phyloP scores from a whole-genome alignment of 1,139 yeast genomes.

The Yamadazyma triangularis region DNA sequence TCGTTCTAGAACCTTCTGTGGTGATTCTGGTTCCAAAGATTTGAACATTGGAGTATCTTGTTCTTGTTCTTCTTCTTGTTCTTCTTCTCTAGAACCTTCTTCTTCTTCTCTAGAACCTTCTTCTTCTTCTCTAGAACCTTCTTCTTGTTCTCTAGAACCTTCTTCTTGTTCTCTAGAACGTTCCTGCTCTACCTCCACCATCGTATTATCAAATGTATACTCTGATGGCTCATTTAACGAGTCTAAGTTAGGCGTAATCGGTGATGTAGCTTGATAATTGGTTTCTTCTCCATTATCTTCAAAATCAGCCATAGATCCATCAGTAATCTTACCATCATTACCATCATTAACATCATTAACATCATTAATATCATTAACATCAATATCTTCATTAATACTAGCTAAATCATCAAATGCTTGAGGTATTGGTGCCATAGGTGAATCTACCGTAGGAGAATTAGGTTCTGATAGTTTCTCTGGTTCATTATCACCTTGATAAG shows the following conservation, averaged over 20 bases:
- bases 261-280: neutral
- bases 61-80: constrained; percentile 3
- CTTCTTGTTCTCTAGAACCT: too few relatives aligned
- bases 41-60: constrained; percentile 16
- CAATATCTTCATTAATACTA: neutral
- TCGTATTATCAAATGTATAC: constrained; percentile 2
- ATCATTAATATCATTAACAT: too few relatives aligned
- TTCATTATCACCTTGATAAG: too few relatives aligned
- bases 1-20: constrained; percentile 23
- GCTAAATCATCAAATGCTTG: constrained; percentile 8
- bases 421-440: constrained; percentile 10
- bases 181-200: too few relatives aligned
- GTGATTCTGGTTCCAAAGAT: constrained; percentile 29
- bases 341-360: too few relatives aligned
- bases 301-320: constrained; percentile 4
- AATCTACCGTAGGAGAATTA: too few relatives aligned
- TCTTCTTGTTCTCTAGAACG: too few relatives aligned
- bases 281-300: constrained; percentile 4
- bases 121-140: too few relatives aligned
- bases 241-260: constrained; percentile 2
- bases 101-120: too few relatives aligned
- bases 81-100: too few relatives aligned
- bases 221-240: constrained; percentile 2
- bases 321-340: constrained; percentile 1
- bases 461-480: too few relatives aligned